phyloP scores from a whole-genome alignment of 768 basidiomycete genomes.

The Chalciporus piperatus region DNA sequence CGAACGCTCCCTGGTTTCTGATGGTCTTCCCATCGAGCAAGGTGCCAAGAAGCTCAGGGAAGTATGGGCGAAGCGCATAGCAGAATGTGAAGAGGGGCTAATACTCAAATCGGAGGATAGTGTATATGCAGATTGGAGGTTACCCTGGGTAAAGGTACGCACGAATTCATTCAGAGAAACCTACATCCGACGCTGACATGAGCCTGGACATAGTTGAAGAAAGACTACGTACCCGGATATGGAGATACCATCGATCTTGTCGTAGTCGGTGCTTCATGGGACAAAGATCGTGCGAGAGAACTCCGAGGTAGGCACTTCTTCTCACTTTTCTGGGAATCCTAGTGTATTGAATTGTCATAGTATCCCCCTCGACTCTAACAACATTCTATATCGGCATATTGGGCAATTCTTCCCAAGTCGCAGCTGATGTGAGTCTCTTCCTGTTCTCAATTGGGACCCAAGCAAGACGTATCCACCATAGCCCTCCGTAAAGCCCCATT shows the following conservation, averaged over 20 bases:
- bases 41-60: constrained; percentile 32
- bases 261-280: constrained; percentile 77
- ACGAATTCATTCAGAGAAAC: constrained; percentile 6
- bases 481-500: constrained; percentile 51
- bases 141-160: constrained; percentile 78
- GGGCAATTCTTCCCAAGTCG: constrained; percentile 45
- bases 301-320: constrained; percentile 54
- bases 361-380: constrained; percentile 67
- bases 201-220: constrained; percentile 52
- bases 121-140: constrained; percentile 57
- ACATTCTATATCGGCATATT: constrained; percentile 78
- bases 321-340: not conserved
- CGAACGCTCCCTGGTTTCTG: constrained; percentile 45
- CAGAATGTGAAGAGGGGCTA: constrained; percentile 61
- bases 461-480: constrained; percentile 18
- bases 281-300: constrained; percentile 71
- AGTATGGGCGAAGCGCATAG: constrained; percentile 52
- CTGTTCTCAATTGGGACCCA: not conserved
- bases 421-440: constrained; percentile 34
- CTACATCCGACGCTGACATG: constrained; percentile 2
- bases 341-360: constrained; percentile 34
- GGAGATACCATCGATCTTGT: constrained; percentile 82
- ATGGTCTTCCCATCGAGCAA: constrained; percentile 6
- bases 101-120: constrained; percentile 76
- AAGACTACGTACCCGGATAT: constrained; percentile 82